These are phyloP conservation scores for Pseudodiploospora longispora DNA, from an alignment of 2,329 filamentous ascomycete genomes.

Conservation along the genomic window DNA sequence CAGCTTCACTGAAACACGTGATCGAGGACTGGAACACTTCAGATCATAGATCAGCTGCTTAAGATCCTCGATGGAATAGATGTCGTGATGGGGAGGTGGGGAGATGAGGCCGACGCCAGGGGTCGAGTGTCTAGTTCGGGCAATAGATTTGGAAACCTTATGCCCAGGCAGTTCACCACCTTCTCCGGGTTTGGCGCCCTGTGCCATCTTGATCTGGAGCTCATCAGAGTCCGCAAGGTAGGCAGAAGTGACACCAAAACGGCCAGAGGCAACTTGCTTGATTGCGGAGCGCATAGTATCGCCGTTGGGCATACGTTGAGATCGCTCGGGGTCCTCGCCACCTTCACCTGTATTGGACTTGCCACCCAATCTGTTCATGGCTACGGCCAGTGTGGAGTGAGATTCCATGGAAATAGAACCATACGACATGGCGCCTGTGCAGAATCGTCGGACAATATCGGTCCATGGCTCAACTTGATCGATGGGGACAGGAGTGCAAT, in stretches of 20 bases:
- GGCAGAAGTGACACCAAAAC: constrained; percentile 91
- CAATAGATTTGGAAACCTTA: constrained; percentile 92
- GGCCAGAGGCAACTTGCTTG: constrained; percentile 93
- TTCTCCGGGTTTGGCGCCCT: constrained; percentile 95
- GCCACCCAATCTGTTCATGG: constrained; percentile 92
- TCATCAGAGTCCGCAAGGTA: constrained; percentile 94
- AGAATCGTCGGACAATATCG: constrained; percentile 92
- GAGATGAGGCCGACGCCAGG: constrained; percentile 94
- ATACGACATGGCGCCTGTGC: constrained; percentile 97
- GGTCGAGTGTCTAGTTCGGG: constrained; percentile 89
- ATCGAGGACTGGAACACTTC: constrained; percentile 89
- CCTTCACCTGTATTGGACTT: constrained; percentile 98
- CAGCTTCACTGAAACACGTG: constrained; percentile 91
- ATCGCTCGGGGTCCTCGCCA: constrained; percentile 90
- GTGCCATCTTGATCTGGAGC: constrained; percentile 98
- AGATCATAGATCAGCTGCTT: constrained; percentile 98
- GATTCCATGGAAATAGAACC: constrained; percentile 98
- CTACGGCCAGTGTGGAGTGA: constrained; percentile 88
- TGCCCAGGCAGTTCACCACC: constrained; percentile 94
- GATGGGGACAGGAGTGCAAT: constrained; percentile 75
- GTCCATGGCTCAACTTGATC: constrained; percentile 98
- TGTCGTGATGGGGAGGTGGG: constrained; percentile 93
- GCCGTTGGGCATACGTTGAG: constrained; percentile 76
- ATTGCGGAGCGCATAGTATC: constrained; percentile 97
- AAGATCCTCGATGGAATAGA: constrained; percentile 96